Evolutionary conservation across 495 filamentous ascomycete species (phyloP).

Genomic region (Penicillium turbatum): DNA sequence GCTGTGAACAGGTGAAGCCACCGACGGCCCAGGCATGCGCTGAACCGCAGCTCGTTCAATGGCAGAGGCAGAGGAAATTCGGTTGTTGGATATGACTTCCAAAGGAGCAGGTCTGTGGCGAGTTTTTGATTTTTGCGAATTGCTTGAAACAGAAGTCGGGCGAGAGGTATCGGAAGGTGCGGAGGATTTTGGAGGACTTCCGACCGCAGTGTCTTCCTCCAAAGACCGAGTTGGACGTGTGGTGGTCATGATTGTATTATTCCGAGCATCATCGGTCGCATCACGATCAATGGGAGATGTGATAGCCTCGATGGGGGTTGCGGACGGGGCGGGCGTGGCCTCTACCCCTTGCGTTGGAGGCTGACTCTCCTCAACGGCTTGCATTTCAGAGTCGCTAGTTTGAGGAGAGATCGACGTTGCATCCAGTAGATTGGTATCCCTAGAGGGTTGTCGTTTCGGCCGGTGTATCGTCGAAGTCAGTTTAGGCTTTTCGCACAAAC

Average conservation of each 20-base stretch:
- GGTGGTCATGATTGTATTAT: conserved; percentile 18
- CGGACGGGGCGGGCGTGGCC: conserved; percentile 22
- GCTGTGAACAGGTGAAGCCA: conserved; percentile 26
- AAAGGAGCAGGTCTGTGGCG: conserved; percentile 28
- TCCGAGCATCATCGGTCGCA: conserved; percentile 18
- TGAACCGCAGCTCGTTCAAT: conserved; percentile 50
- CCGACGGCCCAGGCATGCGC: conserved; percentile 37
- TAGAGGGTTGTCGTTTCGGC: conserved; percentile 34
- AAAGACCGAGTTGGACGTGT: conserved; percentile 2
- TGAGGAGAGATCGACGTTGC: conserved; percentile 27
- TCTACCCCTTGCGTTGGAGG: conserved; percentile 32
- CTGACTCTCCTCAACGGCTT: conserved; percentile 17
- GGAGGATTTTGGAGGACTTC: conserved; percentile 1
- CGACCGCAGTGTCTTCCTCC: conserved; percentile 9
- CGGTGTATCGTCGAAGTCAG: conserved; percentile 29
- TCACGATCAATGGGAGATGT: conserved; percentile 16
- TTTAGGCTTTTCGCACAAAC: conserved; percentile 33
- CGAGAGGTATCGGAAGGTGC: conserved; percentile 11
- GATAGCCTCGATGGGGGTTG: conserved; percentile 26
- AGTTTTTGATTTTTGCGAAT: conserved; percentile 30
- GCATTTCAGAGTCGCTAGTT: conserved; percentile 21
- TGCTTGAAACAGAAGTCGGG: conserved; percentile 33
- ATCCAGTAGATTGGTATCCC: conserved; percentile 22
- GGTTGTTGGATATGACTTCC: conserved; percentile 19
- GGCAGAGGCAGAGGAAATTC: conserved; percentile 20